Conservation (phyloP, 176 grass and related monocot species). For the Panicum miliaceum region DNA sequence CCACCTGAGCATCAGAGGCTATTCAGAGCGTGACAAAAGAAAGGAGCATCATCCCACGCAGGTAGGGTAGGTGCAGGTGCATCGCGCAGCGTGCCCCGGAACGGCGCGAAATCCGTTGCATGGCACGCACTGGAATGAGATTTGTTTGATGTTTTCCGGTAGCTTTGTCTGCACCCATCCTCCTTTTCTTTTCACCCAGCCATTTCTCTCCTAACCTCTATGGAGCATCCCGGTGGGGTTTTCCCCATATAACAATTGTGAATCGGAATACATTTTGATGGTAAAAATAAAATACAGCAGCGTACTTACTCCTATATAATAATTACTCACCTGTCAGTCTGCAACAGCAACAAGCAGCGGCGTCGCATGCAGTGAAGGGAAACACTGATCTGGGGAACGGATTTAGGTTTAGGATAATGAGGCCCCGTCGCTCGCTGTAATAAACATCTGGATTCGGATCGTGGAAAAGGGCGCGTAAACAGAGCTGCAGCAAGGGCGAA, state of each 20-base stretch:
- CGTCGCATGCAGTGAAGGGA: background rate
- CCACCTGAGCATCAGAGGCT: no score
- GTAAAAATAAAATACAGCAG: no score
- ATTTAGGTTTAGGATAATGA: background rate
- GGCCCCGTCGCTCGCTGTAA: background rate
- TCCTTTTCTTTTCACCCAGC: no score
- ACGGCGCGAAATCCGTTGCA: background rate
- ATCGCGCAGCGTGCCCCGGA: background rate
- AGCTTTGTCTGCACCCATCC: constrained; percentile 12
- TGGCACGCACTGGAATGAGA: background rate
- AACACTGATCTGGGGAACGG: background rate
- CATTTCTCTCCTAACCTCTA: background rate
- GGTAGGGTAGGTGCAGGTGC: background rate
- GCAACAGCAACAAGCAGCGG: background rate
- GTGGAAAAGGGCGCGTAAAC: background rate
- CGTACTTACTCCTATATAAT: no score
- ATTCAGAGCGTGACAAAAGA: no score
- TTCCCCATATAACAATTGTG: no score
- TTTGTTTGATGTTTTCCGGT: constrained; percentile 11
- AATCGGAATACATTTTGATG: no score
- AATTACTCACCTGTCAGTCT: background rate
- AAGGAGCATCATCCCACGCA: no score
- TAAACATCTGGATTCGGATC: background rate
- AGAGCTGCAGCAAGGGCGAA: no score
- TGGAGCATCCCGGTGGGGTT: no score